Evolutionary conservation across 805 yeast genomes (phyloP).

Genomic region (Kuraishia hungarica): DNA sequence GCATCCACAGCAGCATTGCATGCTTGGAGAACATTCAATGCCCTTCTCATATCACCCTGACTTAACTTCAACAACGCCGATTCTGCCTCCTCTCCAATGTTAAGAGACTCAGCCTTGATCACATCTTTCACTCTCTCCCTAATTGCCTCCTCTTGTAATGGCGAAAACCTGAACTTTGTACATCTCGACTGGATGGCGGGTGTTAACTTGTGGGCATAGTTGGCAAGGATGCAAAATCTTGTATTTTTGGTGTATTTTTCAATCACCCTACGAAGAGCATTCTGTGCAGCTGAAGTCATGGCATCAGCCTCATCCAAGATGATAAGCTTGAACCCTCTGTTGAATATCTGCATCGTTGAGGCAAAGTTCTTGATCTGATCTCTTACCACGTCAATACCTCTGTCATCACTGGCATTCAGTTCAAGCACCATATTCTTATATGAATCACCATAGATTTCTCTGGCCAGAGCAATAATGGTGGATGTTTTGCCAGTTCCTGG

Average conservation of each 20-base stretch:
- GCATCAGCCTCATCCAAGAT: slow-evolving; percentile 96
- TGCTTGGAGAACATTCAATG: slow-evolving; percentile 89
- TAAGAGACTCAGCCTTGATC: slow-evolving; percentile 56
- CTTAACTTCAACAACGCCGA: slow-evolving; percentile 60
- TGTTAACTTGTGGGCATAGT: slow-evolving; percentile 89
- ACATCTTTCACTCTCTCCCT: slow-evolving; percentile 61
- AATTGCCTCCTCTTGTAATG: slow-evolving; percentile 62
- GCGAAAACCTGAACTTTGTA: slow-evolving; percentile 89
- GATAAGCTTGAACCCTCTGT: slow-evolving; percentile 76
- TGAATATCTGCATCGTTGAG: slow-evolving; percentile 87
- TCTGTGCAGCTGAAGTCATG: slow-evolving; percentile 84
- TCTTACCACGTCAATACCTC: slow-evolving; percentile 97
- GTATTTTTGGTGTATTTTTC: slow-evolving; percentile 92
- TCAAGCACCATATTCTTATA: slow-evolving; percentile 88
- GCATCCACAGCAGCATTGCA: slow-evolving; percentile 69
- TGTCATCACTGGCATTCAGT: slow-evolving; percentile 92
- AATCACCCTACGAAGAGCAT: slow-evolving; percentile 74
- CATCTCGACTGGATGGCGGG: slow-evolving; percentile 94
- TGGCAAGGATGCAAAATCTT: slow-evolving; percentile 92
- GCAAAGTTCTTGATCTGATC: slow-evolving; percentile 97
- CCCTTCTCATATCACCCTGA: slow-evolving; percentile 96
- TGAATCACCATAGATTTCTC: slow-evolving; percentile 75
- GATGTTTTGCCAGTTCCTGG: slow-evolving; percentile 95
- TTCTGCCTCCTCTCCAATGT: slow-evolving; percentile 50
- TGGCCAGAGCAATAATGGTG: slow-evolving; percentile 79